These are phyloP conservation scores for Cocos nucifera DNA, from an alignment of 176 grass and related monocot species.

Conservation along the genomic window DNA sequence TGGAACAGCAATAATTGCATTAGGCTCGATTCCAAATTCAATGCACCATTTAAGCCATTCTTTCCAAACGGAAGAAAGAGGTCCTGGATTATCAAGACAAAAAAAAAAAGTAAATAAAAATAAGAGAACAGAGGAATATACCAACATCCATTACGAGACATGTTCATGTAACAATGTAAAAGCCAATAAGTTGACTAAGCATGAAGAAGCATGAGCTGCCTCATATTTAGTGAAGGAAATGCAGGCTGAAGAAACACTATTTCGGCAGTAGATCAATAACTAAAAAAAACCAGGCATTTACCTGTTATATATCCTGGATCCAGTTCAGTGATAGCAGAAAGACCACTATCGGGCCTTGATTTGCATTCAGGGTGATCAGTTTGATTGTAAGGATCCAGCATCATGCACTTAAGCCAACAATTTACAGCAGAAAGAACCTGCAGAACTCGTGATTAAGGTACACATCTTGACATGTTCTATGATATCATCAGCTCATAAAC, in stretches of 20 bases:
- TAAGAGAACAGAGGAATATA: slow-evolving; percentile 6
- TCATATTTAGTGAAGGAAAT: neutral
- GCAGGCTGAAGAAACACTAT: neutral
- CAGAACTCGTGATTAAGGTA: slow-evolving; percentile 1
- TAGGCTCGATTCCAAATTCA: slow-evolving; percentile 95
- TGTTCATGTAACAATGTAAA: neutral
- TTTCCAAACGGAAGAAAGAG: slow-evolving; percentile 97
- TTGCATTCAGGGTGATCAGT: slow-evolving; percentile 87
- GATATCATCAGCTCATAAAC: no score
- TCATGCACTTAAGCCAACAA: slow-evolving; percentile 97
- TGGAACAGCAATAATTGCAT: slow-evolving; percentile 90
- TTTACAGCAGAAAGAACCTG: slow-evolving; percentile 91
- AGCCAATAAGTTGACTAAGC: no score
- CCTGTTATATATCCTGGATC: slow-evolving; percentile 97
- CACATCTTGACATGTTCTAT: no score
- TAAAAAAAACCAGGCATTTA: slow-evolving; percentile 9
- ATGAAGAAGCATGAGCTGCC: no score
- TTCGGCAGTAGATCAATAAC: neutral
- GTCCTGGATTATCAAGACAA: slow-evolving; percentile 49
- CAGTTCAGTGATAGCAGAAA: slow-evolving; percentile 95
- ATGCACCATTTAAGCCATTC: slow-evolving; percentile 99
- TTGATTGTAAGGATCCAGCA: slow-evolving; percentile 89
- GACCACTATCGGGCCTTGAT: slow-evolving; percentile 85
- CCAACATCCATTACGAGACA: neutral
- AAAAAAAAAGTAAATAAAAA: slow-evolving; percentile 14